phyloP scores from a whole-genome alignment of 352 stramenopile genomes.

The Phytopythium sindhum region DNA sequence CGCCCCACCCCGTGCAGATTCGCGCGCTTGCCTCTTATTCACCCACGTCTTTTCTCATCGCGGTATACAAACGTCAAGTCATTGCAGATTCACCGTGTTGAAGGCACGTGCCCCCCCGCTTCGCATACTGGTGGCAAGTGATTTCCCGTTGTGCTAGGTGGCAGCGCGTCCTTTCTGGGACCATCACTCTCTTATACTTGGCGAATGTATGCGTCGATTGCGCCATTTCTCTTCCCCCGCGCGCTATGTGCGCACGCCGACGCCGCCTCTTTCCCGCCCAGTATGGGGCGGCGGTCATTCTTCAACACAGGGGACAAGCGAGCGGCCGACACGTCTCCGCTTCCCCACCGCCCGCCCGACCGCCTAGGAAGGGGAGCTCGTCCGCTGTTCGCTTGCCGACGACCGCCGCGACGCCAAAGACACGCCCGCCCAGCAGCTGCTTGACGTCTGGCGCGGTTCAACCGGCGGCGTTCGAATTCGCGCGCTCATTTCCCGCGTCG shows the following conservation, averaged over 20 bases:
- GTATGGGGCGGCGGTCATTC: slow-evolving; percentile 1
- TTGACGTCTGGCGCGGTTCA: not conserved
- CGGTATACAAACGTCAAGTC: not conserved
- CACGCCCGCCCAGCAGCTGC: not conserved
- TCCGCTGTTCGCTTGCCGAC: not conserved
- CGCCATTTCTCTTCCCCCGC: slow-evolving; percentile 9
- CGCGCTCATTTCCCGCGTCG: not conserved
- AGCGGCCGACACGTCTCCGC: not conserved
- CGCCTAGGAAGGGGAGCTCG: not conserved
- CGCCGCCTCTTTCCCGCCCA: not conserved
- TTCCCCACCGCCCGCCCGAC: not conserved
- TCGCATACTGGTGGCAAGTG: not conserved
- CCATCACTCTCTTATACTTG: slow-evolving; percentile 6
- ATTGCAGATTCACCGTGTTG: not conserved
- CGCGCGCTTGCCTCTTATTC: not conserved
- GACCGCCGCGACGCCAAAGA: not conserved
- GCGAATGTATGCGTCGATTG: slow-evolving; percentile 5
- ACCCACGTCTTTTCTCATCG: not conserved
- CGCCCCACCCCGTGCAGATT: not conserved
- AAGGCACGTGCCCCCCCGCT: not conserved
- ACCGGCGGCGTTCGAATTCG: not conserved
- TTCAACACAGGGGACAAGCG: slow-evolving; percentile 7
- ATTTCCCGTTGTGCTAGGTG: not conserved
- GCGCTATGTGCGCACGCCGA: not conserved
- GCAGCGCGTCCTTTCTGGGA: not conserved